Percentiles rank a stretch among this genome's conserved stretches.
These are phyloP conservation scores for Fusarium coicis DNA, from an alignment of 2,329 filamentous ascomycete genomes.

Conservation along the genomic window DNA sequence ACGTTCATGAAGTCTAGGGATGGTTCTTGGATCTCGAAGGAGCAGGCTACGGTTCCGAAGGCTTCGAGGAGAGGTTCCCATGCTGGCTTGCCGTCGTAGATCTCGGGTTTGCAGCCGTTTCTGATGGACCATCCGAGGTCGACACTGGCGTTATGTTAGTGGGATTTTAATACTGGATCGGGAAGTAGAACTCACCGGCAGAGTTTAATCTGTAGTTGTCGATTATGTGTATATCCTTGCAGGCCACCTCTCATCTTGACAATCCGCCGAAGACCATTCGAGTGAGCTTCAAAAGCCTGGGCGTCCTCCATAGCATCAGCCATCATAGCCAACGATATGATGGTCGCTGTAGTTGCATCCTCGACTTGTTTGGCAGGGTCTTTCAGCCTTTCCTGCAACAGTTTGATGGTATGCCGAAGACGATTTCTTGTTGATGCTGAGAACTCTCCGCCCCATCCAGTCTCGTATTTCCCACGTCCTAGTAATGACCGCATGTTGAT, in stretches of 20 bases:
- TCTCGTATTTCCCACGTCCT: neutral
- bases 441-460: conserved; percentile 3
- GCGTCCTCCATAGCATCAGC: conserved; percentile 37
- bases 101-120: conserved; percentile 39
- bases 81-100: conserved; percentile 29
- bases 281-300: conserved; percentile 32
- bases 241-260: conserved; percentile 44
- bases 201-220: conserved; percentile 44
- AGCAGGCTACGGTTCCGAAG: neutral
- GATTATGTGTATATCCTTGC: conserved; percentile 36
- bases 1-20: conserved; percentile 3
- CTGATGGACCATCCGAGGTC: conserved; percentile 45
- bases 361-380: conserved; percentile 23
- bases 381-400: conserved; percentile 30
- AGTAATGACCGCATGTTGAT: neutral
- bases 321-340: conserved; percentile 38
- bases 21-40: neutral
- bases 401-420: conserved; percentile 30
- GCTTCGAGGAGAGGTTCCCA: conserved; percentile 34
- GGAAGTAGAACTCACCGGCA: conserved; percentile 37
- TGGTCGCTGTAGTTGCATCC: conserved; percentile 35
- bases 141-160: conserved; percentile 23
- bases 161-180: fast-evolving
- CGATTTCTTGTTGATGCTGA: conserved; percentile 21
- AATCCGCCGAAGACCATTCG: conserved; percentile 39